phyloP scores from a whole-genome alignment of 2,329 filamentous ascomycete genomes.

The Camillea tinctor region DNA sequence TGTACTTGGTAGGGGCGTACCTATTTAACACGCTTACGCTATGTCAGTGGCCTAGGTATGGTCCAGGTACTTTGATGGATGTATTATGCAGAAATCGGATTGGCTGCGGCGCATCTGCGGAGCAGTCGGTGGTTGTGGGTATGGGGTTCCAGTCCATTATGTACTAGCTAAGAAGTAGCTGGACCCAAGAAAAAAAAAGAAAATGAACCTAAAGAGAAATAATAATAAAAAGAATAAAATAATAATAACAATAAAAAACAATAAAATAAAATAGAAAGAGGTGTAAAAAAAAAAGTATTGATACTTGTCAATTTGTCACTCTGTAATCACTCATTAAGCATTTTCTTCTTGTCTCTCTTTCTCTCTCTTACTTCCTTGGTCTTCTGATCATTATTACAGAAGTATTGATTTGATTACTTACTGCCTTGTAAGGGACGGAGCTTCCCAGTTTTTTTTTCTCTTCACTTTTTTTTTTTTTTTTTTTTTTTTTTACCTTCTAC shows the following conservation, averaged over 20 bases:
- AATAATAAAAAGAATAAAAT: background rate
- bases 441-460: background rate
- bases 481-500: background rate
- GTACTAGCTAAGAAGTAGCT: background rate
- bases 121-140: background rate
- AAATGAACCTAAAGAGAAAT: background rate
- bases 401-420: background rate
- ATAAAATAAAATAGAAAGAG: slow-evolving; percentile 7
- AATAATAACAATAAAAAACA: background rate
- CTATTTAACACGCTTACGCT: background rate
- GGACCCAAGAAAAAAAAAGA: slow-evolving; percentile 7
- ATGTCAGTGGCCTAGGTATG: background rate
- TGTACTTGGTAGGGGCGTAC: background rate
- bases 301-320: background rate
- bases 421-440: background rate
- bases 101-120: background rate
- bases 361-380: slow-evolving; percentile 6
- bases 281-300: slow-evolving; percentile 5
- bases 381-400: background rate
- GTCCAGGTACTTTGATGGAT: background rate
- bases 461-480: background rate
- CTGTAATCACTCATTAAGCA: background rate
- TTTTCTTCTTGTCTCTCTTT: background rate
- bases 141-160: background rate
- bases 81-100: background rate